Evolutionary conservation across 768 basidiomycete genomes (phyloP).

Genomic region (Leucocoprinus birnbaumii): DNA sequence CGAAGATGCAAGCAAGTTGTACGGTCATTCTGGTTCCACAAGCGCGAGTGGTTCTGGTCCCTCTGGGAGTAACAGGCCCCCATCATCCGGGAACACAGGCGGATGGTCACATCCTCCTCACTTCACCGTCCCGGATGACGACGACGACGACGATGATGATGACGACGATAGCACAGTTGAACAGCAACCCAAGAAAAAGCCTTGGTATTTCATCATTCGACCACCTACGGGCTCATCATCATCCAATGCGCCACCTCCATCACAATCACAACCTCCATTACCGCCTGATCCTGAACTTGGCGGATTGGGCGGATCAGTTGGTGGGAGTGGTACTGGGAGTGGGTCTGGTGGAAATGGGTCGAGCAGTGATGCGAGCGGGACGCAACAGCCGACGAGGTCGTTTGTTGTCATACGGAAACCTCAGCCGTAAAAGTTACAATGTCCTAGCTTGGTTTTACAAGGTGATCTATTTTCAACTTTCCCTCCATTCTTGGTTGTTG

Average conservation of each 20-base stretch:
- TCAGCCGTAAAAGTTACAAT: constrained; percentile 30
- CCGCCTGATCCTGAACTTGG: constrained; percentile 34
- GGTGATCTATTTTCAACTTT: neutral
- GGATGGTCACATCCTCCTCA: constrained; percentile 10
- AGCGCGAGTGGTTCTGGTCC: constrained; percentile 15
- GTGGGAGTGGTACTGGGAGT: constrained; percentile 11
- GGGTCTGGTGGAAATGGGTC: neutral
- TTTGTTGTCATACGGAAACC: constrained; percentile 73
- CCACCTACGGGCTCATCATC: constrained; percentile 39
- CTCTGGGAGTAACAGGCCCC: constrained; percentile 16
- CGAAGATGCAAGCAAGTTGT: constrained; percentile 49
- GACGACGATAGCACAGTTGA: constrained; percentile 41
- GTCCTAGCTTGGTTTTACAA: constrained; percentile 11
- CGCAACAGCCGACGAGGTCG: constrained; percentile 41
- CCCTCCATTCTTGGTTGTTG: neutral
- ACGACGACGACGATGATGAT: constrained; percentile 19
- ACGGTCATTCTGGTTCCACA: constrained; percentile 6
- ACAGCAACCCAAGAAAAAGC: constrained; percentile 46
- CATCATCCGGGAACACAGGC: constrained; percentile 8
- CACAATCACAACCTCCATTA: constrained; percentile 17
- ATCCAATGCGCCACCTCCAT: constrained; percentile 16
- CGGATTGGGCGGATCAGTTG: constrained; percentile 20
- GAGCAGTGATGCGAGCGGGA: constrained; percentile 10
- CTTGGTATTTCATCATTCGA: constrained; percentile 69
- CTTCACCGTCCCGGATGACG: constrained; percentile 15